A percentile compares a stretch with the other conserved stretches of the same genome.
phyloP scores from a whole-genome alignment of 495 filamentous ascomycete genomes.

The Aspergillus carlsbadensis region DNA sequence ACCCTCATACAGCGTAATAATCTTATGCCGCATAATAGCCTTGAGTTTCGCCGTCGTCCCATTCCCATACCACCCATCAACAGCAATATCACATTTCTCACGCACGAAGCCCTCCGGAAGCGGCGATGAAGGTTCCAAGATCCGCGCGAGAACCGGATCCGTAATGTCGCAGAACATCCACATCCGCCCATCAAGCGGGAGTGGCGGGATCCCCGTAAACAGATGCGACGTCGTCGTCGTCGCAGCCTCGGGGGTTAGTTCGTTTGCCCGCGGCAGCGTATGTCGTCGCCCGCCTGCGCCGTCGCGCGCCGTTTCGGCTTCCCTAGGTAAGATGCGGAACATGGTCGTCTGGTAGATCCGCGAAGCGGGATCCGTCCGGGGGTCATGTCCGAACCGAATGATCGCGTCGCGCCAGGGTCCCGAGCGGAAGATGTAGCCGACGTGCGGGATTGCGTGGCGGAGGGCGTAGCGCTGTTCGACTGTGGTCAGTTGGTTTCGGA shows the following conservation, averaged over 20 bases:
- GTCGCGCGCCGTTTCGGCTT: conserved; percentile 74
- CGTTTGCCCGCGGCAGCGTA: conserved; percentile 22
- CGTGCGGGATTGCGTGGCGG: conserved; percentile 67
- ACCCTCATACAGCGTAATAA: conserved; percentile 48
- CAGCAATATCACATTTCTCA: conserved; percentile 52
- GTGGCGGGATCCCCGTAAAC: conserved; percentile 69
- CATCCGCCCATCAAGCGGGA: conserved; percentile 73
- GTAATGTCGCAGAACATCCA: conserved; percentile 94
- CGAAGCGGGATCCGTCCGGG: conserved; percentile 69
- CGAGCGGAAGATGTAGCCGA: conserved; percentile 83
- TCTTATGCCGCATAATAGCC: conserved; percentile 82
- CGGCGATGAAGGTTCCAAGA: conserved; percentile 22
- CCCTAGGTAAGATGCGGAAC: conserved; percentile 69
- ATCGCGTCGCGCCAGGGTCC: conserved; percentile 91
- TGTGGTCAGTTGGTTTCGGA: conserved; percentile 60
- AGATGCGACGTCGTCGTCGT: conserved; percentile 51
- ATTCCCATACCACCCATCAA: conserved; percentile 78
- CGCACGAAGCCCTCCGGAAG: conserved; percentile 32
- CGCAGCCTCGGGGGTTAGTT: conserved; percentile 18
- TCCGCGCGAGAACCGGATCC: conserved; percentile 63
- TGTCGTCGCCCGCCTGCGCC: conserved; percentile 52
- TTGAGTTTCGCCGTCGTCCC: conserved; percentile 78
- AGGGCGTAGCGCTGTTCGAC: conserved; percentile 55
- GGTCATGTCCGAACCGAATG: conserved; percentile 81
- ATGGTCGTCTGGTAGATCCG: conserved; percentile 84